These are phyloP conservation scores for Globisporangium camurandrum DNA, from an alignment of 352 stramenopile species.

Conservation along the genomic window DNA sequence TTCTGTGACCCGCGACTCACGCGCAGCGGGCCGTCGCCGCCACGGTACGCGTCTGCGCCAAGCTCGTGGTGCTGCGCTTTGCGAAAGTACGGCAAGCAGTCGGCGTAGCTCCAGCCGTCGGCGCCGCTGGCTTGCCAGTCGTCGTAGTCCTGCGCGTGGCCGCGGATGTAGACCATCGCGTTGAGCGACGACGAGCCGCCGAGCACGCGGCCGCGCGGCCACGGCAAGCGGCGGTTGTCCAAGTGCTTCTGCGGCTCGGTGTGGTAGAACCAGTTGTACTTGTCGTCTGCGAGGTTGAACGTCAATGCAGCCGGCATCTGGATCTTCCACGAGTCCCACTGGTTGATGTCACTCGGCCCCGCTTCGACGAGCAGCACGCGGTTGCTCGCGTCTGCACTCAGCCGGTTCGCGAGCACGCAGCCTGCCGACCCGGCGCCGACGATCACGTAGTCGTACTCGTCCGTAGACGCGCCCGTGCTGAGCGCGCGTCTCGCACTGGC, in stretches of 20 bases:
- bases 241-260: slow-evolving; percentile 83
- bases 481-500: slow-evolving; percentile 13
- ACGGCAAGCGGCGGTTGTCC: slow-evolving; percentile 68
- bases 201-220: slow-evolving; percentile 83
- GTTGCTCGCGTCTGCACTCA: slow-evolving; percentile 77
- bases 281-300: slow-evolving; percentile 76
- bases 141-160: slow-evolving; percentile 84
- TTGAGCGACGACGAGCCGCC: slow-evolving; percentile 86
- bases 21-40: slow-evolving; percentile 74
- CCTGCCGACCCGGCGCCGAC: slow-evolving; percentile 87
- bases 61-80: slow-evolving; percentile 79
- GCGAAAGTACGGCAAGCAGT: slow-evolving; percentile 86
- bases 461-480: slow-evolving; percentile 9
- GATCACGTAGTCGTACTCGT: slow-evolving; percentile 90
- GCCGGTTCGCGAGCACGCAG: slow-evolving; percentile 86
- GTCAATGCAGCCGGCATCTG: slow-evolving; percentile 85
- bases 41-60: slow-evolving; percentile 68
- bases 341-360: slow-evolving; percentile 65
- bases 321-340: slow-evolving; percentile 90
- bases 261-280: slow-evolving; percentile 86
- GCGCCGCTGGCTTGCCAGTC: slow-evolving; percentile 73
- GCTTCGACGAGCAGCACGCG: slow-evolving; percentile 89
- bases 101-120: slow-evolving; percentile 78
- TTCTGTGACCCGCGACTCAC: slow-evolving; percentile 76
- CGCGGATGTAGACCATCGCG: slow-evolving; percentile 88